Evolutionary conservation across 2,329 filamentous ascomycete genomes (phyloP).

Genomic region (Paecilomyces dactylethromorphus): DNA sequence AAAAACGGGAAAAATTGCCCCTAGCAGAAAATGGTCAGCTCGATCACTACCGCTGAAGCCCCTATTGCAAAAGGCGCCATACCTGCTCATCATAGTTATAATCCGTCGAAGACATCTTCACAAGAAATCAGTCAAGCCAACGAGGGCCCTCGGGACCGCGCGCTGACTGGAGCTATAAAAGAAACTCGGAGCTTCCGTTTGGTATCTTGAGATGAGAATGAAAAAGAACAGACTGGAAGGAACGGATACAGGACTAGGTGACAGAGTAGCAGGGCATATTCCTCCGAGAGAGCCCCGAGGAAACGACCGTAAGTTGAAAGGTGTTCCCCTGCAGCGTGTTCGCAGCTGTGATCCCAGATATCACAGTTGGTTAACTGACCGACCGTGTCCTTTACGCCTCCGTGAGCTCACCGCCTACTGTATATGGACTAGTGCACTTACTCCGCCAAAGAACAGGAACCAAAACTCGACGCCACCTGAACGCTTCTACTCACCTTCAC

Average conservation of each 20-base stretch:
- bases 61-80: constrained; percentile 11
- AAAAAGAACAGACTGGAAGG: neutral
- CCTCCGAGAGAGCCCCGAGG: neutral
- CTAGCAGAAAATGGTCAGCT: constrained; percentile 33
- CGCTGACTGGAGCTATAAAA: neutral
- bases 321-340: neutral
- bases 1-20: constrained; percentile 99
- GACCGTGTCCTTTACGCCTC: constrained; percentile 31
- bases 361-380: neutral
- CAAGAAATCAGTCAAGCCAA: constrained; percentile 21
- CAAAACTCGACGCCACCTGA: neutral
- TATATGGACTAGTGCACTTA: neutral
- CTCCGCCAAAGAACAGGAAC: neutral
- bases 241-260: neutral
- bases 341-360: neutral
- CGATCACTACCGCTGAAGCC: neutral
- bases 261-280: neutral
- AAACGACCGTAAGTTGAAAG: neutral
- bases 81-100: constrained; percentile 98
- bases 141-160: neutral
- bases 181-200: neutral
- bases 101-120: constrained; percentile 72
- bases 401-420: constrained; percentile 21
- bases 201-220: neutral
- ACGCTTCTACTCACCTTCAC: neutral